Conservation (phyloP, 2,329 filamentous ascomycete genomes). For the Sporothrix humicola region DNA sequence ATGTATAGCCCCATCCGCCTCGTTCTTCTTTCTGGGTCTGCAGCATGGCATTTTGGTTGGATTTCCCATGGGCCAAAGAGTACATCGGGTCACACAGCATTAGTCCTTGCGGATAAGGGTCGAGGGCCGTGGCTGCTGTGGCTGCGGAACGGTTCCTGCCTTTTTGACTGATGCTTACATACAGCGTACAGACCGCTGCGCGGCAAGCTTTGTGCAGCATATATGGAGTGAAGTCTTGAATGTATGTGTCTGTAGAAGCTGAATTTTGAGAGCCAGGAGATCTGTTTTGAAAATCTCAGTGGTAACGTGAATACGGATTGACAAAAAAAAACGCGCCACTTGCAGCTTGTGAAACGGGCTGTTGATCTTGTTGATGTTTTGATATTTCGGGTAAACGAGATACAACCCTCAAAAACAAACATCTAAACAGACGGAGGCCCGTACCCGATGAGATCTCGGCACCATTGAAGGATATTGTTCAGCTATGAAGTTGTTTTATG, state of each 20-base stretch:
- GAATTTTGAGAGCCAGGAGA: too few relatives aligned
- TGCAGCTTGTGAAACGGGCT: neutral
- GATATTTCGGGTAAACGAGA: neutral
- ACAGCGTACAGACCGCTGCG: neutral
- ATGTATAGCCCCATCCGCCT: neutral
- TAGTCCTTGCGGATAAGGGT: constrained; percentile 1
- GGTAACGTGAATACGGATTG: too few relatives aligned
- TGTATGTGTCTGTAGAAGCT: too few relatives aligned
- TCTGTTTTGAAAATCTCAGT: too few relatives aligned
- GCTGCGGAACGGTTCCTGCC: neutral
- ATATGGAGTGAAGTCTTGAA: neutral
- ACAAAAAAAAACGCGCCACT: neutral
- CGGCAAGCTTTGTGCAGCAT: neutral
- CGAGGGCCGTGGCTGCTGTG: neutral
- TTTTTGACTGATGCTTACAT: constrained; percentile 28
- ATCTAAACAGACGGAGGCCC: neutral
- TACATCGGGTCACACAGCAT: neutral
- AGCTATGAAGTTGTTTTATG: neutral
- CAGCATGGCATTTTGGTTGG: neutral
- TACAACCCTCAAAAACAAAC: neutral
- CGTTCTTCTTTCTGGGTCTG: neutral
- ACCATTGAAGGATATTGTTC: neutral
- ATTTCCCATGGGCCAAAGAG: neutral
- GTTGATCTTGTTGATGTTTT: neutral
- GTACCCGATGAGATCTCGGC: constrained; percentile 5